Evolutionary conservation across 164 flowering plant species (phyloP), one percentile per base, ranked within the genome.

Genomic region (Magnolia kwangsiensis): DNA sequence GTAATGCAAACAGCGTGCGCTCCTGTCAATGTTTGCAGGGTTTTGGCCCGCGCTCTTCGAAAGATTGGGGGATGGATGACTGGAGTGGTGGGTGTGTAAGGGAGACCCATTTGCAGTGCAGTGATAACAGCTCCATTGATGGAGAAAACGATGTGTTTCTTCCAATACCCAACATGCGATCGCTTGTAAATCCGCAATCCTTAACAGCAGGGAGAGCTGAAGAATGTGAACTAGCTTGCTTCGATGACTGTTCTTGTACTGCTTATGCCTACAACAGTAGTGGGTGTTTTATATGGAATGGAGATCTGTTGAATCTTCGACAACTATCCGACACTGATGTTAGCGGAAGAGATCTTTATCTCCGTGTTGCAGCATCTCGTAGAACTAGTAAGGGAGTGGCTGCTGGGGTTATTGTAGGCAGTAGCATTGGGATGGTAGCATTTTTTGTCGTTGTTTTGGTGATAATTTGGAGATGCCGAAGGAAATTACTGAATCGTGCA

Each of bases 71-170:
- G 7, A 20, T 75, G 50, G 10, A 7, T 0, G 77, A 72, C 63
- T 8, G 50, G 18, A 71, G 80, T 11, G 74, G 72, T 68, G 84
- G 84, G 16, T 82, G 82, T 72, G 78, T 74, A 24, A 80, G 82
- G 67, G 77, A 72, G 1, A 55, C 64, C 0, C 51, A 73, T 7
- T 63, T 80, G 75, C 77, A 75, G 21, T 82, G 84, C 72, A 55
- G 45, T 11, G 61, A 9, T 71, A 61, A 69, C 16, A 24, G 24
- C 3, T 23, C 29, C 0, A 20, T 63, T 50, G 72, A 49, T 29
- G 21, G 16, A 70, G 24, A 50, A 50, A 68, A 18, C 4, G 24
- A 50, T n/a, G 21, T 51, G 1, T 70, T 70, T 20, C 49, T 49
- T 16, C 19, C 49, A 24, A 50, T 20, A 13, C 55, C 4, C 0